Evolutionary conservation across 2,329 filamentous ascomycete genomes (phyloP).

Genomic region (Neospermospora avenae): DNA sequence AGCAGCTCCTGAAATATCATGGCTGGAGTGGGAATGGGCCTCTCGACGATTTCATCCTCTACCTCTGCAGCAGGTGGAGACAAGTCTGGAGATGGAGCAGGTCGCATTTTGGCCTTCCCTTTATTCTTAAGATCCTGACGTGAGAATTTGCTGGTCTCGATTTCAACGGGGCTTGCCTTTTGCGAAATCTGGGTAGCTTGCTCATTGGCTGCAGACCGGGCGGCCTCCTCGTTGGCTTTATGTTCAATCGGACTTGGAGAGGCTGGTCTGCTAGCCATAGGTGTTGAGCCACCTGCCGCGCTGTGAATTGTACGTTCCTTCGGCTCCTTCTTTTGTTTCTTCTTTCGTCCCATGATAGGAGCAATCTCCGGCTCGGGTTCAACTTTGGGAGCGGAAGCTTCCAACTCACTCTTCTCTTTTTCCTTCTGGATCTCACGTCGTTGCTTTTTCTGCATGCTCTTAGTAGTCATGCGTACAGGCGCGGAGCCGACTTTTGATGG

Average conservation of each 20-base stretch:
- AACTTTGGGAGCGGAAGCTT: slow-evolving; percentile 45
- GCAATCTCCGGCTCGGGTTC: slow-evolving; percentile 53
- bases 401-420: slow-evolving; percentile 54
- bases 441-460: slow-evolving; percentile 76
- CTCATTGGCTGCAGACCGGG: slow-evolving; percentile 11
- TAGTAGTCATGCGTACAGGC: slow-evolving; percentile 66
- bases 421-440: slow-evolving; percentile 65
- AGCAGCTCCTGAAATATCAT: slow-evolving; percentile 40
- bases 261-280: slow-evolving; percentile 27
- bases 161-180: slow-evolving; percentile 17
- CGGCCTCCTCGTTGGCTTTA: slow-evolving; percentile 5
- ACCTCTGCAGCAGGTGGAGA: slow-evolving; percentile 22
- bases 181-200: slow-evolving; percentile 4
- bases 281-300: slow-evolving; percentile 29
- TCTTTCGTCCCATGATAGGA: slow-evolving; percentile 76
- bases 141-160: slow-evolving; percentile 16
- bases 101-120: slow-evolving; percentile 27
- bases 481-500: slow-evolving; percentile 64
- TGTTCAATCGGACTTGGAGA: slow-evolving; percentile 24
- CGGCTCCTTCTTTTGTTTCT: slow-evolving; percentile 81
- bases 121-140: slow-evolving; percentile 22
- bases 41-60: slow-evolving; percentile 31
- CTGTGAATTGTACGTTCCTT: slow-evolving; percentile 56
- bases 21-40: slow-evolving; percentile 31
- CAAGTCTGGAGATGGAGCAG: slow-evolving; percentile 22